A percentile compares a stretch with the other conserved stretches of the same genome.
Conservation (phyloP, 176 grass and related monocot genomes). For the Zoysia pacifica region DNA sequence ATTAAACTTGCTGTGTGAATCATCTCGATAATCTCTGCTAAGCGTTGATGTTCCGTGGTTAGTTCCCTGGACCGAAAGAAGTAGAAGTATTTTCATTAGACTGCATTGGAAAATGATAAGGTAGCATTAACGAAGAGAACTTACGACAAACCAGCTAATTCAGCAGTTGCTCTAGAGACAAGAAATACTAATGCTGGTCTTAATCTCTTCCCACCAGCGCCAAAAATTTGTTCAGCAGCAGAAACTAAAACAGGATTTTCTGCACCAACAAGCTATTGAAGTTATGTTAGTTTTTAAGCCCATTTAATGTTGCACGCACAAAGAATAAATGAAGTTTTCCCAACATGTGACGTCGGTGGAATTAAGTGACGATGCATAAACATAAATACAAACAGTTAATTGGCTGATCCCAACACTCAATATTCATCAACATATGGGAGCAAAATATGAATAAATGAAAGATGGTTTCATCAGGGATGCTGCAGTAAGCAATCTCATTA, state of each 20-base stretch:
- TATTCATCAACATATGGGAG: not conserved
- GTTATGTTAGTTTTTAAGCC: constrained; percentile 51
- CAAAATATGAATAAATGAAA: not conserved
- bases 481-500: not conserved
- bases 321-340: not conserved
- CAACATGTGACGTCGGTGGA: not conserved
- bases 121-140: constrained; percentile 19
- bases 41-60: constrained; percentile 74
- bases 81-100: constrained; percentile 4
- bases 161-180: constrained; percentile 85
- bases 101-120: not conserved
- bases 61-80: constrained; percentile 62
- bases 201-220: constrained; percentile 93
- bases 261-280: constrained; percentile 82
- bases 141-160: constrained; percentile 78
- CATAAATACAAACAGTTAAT: not conserved
- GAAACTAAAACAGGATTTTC: constrained; percentile 95
- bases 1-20: constrained; percentile 87
- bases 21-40: constrained; percentile 97
- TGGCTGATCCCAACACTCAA: too few species aligned
- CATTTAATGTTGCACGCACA: not conserved
- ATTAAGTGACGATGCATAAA: not conserved
- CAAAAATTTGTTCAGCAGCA: constrained; percentile 91
- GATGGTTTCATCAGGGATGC: not conserved
- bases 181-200: constrained; percentile 96